Conservation (phyloP, 805 yeast species). For the Candida tibetensis region DNA sequence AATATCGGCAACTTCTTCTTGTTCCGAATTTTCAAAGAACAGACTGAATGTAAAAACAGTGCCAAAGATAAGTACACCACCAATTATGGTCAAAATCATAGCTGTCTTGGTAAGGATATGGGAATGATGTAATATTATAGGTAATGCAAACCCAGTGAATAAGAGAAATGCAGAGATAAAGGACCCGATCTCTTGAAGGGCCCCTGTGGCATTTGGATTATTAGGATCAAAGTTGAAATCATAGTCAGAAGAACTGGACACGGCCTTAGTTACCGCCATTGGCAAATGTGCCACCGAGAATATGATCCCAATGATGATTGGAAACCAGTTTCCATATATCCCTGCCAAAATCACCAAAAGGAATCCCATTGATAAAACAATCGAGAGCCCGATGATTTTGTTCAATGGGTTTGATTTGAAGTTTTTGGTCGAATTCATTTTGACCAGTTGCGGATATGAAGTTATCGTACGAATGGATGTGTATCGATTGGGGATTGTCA, state of each 20-base stretch:
- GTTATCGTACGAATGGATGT: too few species aligned
- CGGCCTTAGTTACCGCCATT: conserved; percentile 30
- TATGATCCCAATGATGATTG: conserved; percentile 60
- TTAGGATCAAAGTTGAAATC: conserved; percentile 43
- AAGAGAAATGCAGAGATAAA: conserved; percentile 76
- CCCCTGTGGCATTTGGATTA: conserved; percentile 22
- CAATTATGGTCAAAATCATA: conserved; percentile 69
- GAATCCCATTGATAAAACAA: conserved; percentile 85
- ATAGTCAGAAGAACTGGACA: conserved; percentile 35
- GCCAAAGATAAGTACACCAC: conserved; percentile 80
- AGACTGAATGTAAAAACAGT: conserved; percentile 80
- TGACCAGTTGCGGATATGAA: background rate
- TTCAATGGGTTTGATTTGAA: conserved; percentile 55
- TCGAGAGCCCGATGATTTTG: conserved; percentile 71
- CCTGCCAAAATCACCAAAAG: conserved; percentile 84
- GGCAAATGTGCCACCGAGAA: conserved; percentile 43
- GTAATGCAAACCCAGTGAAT: conserved; percentile 69
- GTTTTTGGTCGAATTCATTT: conserved; percentile 7
- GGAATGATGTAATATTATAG: conserved; percentile 74
- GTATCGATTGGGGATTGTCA: background rate
- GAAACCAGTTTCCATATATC: conserved; percentile 86
- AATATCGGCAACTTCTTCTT: conserved; percentile 22
- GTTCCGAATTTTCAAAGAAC: conserved; percentile 55
- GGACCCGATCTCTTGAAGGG: conserved; percentile 72
- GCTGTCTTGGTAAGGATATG: conserved; percentile 69